A percentile compares a stretch with the other conserved stretches of the same genome.
phyloP scores from a whole-genome alignment of 2,329 filamentous ascomycete species.

The Dothiorella sarmentorum region DNA sequence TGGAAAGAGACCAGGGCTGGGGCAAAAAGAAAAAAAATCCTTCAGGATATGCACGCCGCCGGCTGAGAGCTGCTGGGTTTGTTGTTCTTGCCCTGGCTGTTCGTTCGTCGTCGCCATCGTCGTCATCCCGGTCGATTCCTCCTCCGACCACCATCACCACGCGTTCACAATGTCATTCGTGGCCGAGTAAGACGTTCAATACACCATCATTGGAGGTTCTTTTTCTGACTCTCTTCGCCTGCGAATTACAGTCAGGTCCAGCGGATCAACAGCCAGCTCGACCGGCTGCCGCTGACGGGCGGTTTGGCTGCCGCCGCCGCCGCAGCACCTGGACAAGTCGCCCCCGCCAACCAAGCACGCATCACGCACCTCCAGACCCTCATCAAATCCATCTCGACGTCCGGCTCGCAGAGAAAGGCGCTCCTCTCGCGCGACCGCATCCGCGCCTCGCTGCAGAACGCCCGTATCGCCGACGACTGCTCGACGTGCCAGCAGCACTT shows the following conservation, averaged over 20 bases:
- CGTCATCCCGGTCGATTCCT: neutral
- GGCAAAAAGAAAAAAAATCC: neutral
- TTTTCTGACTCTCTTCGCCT: constrained; percentile 18
- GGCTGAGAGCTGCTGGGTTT: constrained; percentile 1
- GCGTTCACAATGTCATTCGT: constrained; percentile 41
- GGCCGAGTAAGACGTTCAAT: constrained; percentile 34
- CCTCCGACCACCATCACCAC: neutral
- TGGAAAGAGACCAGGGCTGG: neutral
- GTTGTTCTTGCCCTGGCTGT: neutral
- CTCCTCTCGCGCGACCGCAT: constrained; percentile 58
- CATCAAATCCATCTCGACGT: constrained; percentile 64
- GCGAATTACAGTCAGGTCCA: constrained; percentile 48
- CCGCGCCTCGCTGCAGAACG: constrained; percentile 59
- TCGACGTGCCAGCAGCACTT: constrained; percentile 40
- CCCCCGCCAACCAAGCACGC: constrained; percentile 43
- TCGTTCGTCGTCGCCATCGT: neutral
- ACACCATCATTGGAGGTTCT: neutral
- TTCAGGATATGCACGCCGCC: neutral
- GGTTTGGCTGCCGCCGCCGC: constrained; percentile 21
- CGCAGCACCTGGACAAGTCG: neutral
- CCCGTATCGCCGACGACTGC: constrained; percentile 48
- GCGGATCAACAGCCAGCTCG: constrained; percentile 56
- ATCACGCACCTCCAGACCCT: constrained; percentile 60
- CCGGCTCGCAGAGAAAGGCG: constrained; percentile 61
- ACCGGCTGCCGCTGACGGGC: constrained; percentile 51